Percentiles rank a stretch among this genome's conserved stretches.
Evolutionary conservation across 345 rosid species (phyloP).

Genomic region (Euphorbia peplus): DNA sequence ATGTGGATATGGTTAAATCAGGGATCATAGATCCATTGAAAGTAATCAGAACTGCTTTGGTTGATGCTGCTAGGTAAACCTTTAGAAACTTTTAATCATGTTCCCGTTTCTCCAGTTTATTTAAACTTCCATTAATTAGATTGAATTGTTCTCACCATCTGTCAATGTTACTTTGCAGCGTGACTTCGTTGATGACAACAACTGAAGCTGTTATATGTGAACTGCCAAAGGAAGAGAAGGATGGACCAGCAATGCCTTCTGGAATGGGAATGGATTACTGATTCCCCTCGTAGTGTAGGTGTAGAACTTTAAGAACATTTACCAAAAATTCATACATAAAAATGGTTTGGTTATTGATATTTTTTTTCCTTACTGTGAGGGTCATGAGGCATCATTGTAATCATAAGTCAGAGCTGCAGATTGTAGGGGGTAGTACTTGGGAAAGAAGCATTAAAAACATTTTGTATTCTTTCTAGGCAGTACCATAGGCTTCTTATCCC

Average conservation of each 20-base stretch:
- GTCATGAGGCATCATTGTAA: not conserved
- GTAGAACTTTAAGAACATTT: not conserved
- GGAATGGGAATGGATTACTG: conserved; percentile 96
- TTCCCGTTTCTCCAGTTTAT: not conserved
- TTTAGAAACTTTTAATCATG: not conserved
- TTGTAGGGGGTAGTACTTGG: conserved; percentile 12
- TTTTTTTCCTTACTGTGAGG: not conserved
- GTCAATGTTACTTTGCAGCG: conserved; percentile 39
- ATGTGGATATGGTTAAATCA: conserved; percentile 89
- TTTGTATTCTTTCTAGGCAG: not conserved
- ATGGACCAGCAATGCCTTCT: conserved; percentile 50
- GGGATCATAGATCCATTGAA: conserved; percentile 94
- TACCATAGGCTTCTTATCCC: not conserved
- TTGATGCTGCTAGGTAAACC: conserved; percentile 87
- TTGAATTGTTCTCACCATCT: no score
- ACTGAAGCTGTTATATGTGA: conserved; percentile 86
- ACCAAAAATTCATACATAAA: not conserved
- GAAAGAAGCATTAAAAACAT: not conserved
- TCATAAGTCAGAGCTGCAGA: conserved; percentile 7
- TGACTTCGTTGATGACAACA: conserved; percentile 87
- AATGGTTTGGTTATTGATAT: not conserved
- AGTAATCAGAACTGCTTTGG: conserved; percentile 93
- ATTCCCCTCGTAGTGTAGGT: conserved; percentile 1
- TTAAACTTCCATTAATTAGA: no score
- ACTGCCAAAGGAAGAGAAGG: conserved; percentile 78